phyloP scores from a whole-genome alignment of 139 green algal species.

The Nannochloris sp. region DNA sequence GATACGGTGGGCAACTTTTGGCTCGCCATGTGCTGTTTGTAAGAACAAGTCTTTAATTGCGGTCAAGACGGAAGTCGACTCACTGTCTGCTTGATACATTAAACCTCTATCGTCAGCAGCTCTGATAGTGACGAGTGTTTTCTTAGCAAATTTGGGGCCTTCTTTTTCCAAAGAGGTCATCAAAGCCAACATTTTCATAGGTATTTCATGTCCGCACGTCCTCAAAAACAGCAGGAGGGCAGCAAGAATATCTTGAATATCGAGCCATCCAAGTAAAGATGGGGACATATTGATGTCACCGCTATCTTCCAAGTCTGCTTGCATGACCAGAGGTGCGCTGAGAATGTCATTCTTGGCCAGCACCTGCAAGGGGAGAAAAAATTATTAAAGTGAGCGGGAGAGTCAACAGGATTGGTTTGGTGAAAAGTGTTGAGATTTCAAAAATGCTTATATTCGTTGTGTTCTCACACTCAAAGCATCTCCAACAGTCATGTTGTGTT shows the following conservation, averaged over 20 bases:
- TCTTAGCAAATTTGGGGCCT: constrained; percentile 42
- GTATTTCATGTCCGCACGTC: constrained; percentile 20
- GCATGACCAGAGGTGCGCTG: constrained; percentile 47
- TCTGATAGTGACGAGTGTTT: constrained; percentile 52
- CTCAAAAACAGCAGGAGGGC: constrained; percentile 28
- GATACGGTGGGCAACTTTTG: constrained; percentile 29
- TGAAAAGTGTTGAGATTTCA: no score
- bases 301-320: constrained; percentile 43
- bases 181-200: constrained; percentile 63
- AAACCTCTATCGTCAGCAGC: constrained; percentile 54
- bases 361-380: constrained; percentile 9
- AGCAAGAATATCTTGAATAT: constrained; percentile 41
- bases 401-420: no score
- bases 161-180: constrained; percentile 69
- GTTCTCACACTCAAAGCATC: constrained; percentile 39
- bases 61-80: constrained; percentile 29
- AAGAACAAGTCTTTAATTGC: constrained; percentile 42
- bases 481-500: constrained; percentile 46
- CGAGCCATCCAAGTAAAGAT: constrained; percentile 56
- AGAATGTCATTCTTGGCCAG: constrained; percentile 55
- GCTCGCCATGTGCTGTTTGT: neutral
- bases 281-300: constrained; percentile 18
- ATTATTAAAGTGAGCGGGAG: neutral
- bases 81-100: constrained; percentile 49
- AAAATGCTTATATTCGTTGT: no score